Conservation (phyloP, 106 monocot genomes). For the Cymbidium sinense region DNA sequence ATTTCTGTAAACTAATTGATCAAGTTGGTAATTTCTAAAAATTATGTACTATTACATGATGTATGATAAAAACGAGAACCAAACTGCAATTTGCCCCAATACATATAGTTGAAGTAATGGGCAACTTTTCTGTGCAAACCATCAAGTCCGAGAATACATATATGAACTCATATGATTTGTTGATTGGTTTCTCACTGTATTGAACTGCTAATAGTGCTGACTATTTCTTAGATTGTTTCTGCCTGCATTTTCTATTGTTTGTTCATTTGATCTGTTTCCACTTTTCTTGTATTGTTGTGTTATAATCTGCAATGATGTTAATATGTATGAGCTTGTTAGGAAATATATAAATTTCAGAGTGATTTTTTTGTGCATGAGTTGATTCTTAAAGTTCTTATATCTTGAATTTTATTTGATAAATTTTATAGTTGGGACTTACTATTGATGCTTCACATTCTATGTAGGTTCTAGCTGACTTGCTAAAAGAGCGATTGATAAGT, state of each 20-base stretch:
- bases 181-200: background rate
- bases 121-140: background rate
- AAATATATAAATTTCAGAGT: background rate
- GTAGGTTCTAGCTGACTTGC: slow-evolving; percentile 70
- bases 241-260: background rate
- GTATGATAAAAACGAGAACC: no score
- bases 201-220: background rate
- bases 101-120: no score
- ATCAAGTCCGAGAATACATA: background rate
- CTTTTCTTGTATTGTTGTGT: background rate
- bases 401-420: background rate
- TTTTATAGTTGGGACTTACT: background rate
- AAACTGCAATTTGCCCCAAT: no score
- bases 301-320: background rate
- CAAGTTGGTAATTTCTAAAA: no score
- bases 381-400: background rate
- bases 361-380: background rate
- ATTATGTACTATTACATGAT: no score
- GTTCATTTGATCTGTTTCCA: background rate
- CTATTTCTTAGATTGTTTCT: background rate
- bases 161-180: background rate
- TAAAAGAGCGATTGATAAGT: slow-evolving; percentile 49
- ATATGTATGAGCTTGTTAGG: background rate
- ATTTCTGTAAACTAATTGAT: background rate
- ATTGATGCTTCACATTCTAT: background rate